Evolutionary conservation across 176 grass and related monocot genomes (phyloP).

Genomic region (Alloteropsis semialata): DNA sequence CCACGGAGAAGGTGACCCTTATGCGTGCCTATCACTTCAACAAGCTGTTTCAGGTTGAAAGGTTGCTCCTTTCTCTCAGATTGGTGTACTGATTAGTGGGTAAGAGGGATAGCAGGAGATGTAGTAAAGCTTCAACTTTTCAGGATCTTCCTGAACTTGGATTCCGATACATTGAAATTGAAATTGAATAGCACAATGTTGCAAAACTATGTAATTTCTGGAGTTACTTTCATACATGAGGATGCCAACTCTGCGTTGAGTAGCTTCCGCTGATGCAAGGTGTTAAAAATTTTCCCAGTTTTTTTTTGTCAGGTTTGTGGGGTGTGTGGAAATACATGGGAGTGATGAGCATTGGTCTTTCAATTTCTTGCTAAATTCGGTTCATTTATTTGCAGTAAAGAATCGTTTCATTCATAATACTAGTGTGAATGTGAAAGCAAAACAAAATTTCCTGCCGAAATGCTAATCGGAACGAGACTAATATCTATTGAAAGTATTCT

Average conservation of each 20-base stretch:
- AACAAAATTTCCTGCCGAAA: neutral
- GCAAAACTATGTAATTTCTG: neutral
- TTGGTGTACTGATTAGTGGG: neutral
- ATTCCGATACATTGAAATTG: neutral
- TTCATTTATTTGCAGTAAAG: neutral
- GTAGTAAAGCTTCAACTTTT: neutral
- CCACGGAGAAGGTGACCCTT: neutral
- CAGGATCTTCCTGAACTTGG: constrained; percentile 31
- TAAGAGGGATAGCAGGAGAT: neutral
- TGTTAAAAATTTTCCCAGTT: neutral
- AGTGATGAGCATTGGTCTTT: neutral
- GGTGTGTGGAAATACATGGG: neutral
- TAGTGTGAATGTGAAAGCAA: neutral
- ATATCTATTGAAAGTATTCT: neutral
- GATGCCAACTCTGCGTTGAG: neutral
- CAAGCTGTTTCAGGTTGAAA: neutral
- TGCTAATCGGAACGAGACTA: neutral
- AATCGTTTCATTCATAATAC: no score
- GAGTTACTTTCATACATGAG: neutral
- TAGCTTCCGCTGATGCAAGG: neutral
- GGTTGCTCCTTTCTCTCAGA: neutral
- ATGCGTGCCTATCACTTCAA: neutral
- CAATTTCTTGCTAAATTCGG: constrained; percentile 14
- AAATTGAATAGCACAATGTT: neutral
- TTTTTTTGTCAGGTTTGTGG: neutral